Conservation (phyloP, 139 green algal species). For the Raphidocelis subcapitata region DNA sequence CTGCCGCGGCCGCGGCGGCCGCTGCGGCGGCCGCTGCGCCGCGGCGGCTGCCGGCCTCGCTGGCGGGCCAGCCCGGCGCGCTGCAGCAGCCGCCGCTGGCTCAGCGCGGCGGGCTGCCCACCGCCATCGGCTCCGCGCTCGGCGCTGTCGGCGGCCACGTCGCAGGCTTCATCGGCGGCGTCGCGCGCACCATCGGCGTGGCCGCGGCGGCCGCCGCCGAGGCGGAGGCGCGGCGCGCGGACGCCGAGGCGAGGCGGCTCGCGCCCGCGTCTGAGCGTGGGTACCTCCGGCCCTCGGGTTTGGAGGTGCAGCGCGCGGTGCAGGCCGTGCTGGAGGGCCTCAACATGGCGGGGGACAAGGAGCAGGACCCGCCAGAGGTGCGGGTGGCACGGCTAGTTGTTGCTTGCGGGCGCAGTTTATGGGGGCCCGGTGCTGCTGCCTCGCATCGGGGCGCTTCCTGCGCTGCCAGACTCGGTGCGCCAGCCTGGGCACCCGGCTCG, state of each 20-base stretch:
- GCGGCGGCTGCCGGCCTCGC: too few species aligned
- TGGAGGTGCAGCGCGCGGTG: conserved; percentile 17
- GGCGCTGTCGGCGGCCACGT: neutral
- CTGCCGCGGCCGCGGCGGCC: neutral
- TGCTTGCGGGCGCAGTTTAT: neutral
- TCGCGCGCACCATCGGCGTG: neutral
- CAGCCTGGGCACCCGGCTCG: neutral
- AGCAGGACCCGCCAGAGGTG: conserved; percentile 26
- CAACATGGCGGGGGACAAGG: neutral
- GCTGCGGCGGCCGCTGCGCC: neutral
- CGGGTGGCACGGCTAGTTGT: neutral
- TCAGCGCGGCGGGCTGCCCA: neutral
- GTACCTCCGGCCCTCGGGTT: neutral
- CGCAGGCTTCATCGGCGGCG: neutral
- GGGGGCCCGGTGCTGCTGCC: neutral
- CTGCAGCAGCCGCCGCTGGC: neutral
- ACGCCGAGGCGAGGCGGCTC: neutral
- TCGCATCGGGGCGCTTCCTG: neutral
- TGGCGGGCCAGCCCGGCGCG: too few species aligned
- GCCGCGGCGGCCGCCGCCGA: neutral
- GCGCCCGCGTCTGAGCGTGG: neutral
- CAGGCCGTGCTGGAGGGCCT: conserved; percentile 30
- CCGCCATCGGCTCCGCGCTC: neutral
- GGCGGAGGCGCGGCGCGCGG: neutral
- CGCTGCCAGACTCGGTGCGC: neutral